Conservation (phyloP, 2,329 filamentous ascomycete species). For the Colletotrichum lentis region DNA sequence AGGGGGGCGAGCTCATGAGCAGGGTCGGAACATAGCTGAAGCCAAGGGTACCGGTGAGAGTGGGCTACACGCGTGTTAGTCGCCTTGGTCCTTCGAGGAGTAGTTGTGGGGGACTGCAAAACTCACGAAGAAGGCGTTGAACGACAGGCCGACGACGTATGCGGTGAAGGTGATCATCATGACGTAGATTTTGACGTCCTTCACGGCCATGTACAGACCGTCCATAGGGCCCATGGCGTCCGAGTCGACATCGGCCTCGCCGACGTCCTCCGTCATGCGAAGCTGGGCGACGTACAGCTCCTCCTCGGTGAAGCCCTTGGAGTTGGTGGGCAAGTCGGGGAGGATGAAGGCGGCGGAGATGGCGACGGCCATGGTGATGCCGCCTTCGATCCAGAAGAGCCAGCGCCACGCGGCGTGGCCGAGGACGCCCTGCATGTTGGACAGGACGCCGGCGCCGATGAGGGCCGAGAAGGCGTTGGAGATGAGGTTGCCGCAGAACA, state of each 20-base stretch:
- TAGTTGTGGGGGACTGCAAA: neutral
- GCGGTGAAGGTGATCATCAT: constrained; percentile 70
- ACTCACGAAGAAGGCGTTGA: constrained; percentile 66
- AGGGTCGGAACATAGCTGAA: constrained; percentile 62
- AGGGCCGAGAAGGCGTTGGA: constrained; percentile 68
- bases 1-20: constrained; percentile 65
- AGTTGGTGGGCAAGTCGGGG: constrained; percentile 64
- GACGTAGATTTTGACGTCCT: constrained; percentile 69
- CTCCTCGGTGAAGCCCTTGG: constrained; percentile 66
- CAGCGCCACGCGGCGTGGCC: constrained; percentile 68
- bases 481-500: constrained; percentile 68
- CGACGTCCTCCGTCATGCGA: constrained; percentile 65
- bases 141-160: constrained; percentile 66
- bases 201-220: constrained; percentile 66
- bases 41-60: constrained; percentile 61
- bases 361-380: constrained; percentile 59
- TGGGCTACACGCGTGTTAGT: constrained; percentile 48
- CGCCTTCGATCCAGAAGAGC: constrained; percentile 69
- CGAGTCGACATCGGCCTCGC: constrained; percentile 62
- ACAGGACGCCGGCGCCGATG: constrained; percentile 66
- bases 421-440: constrained; percentile 63
- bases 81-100: rapidly evolving
- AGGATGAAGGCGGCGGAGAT: constrained; percentile 58
- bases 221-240: constrained; percentile 59
- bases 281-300: constrained; percentile 64